Percentiles rank a stretch among this genome's conserved stretches.
These are phyloP conservation scores for Candida cerambycidarum DNA, from an alignment of 805 yeast species.

Conservation along the genomic window DNA sequence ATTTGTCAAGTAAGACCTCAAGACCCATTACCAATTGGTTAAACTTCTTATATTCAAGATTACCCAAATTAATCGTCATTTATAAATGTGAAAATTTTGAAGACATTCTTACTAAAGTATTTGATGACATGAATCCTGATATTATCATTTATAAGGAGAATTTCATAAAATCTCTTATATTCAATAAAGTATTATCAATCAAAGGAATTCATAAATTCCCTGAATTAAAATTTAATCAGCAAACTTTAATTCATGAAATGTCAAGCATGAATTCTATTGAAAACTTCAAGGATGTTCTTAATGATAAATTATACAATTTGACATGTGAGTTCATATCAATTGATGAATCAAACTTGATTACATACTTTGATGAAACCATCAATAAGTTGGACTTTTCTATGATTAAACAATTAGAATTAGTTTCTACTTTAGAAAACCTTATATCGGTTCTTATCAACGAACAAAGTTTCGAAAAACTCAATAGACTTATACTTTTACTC, in stretches of 20 bases:
- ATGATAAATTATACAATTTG: conserved; percentile 31
- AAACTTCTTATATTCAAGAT: conserved; percentile 30
- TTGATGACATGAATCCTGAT: conserved; percentile 8
- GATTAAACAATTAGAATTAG: conserved; percentile 26
- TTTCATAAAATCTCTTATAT: conserved; percentile 32
- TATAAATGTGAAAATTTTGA: conserved; percentile 19
- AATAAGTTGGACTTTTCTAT: conserved; percentile 22
- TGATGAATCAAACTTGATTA: conserved; percentile 38
- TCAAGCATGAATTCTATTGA: conserved; percentile 22
- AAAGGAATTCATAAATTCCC: conserved; percentile 23
- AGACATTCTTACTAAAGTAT: conserved; percentile 13
- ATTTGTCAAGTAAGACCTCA: conserved; percentile 13
- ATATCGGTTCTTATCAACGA: conserved; percentile 25
- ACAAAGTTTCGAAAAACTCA: conserved; percentile 32
- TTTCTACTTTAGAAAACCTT: conserved; percentile 17
- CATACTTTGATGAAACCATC: conserved; percentile 24
- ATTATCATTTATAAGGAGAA: conserved; percentile 17
- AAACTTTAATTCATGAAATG: conserved; percentile 26
- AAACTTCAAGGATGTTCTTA: conserved; percentile 24
- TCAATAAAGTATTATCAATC: conserved; percentile 26
- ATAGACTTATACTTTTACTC: conserved; percentile 52
- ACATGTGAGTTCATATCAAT: conserved; percentile 41
- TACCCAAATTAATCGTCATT: conserved; percentile 25
- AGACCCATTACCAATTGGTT: conserved; percentile 33
- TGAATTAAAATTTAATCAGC: conserved; percentile 25